Conservation (phyloP, 495 filamentous ascomycete genomes). For the Annulohypoxylon stygium region DNA sequence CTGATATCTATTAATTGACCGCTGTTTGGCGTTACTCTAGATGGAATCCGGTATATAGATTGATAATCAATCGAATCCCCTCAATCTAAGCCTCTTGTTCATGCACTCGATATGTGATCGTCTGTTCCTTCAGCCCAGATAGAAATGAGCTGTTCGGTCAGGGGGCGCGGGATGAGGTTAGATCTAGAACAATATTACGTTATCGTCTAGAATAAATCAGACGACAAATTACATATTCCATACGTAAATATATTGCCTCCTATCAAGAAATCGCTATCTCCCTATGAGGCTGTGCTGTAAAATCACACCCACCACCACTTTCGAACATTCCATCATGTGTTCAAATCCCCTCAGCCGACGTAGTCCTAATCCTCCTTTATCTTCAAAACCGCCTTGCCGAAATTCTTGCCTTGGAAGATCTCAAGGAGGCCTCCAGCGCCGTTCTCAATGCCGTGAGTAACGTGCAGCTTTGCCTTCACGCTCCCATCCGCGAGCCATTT, state of each 20-base stretch:
- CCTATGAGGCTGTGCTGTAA: neutral
- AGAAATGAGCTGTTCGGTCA: neutral
- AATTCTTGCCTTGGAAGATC: constrained; percentile 87
- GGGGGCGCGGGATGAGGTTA: neutral
- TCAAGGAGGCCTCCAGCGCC: constrained; percentile 80
- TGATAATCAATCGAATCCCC: neutral
- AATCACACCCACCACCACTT: neutral
- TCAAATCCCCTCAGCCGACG: neutral
- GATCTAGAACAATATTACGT: neutral
- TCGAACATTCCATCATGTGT: neutral
- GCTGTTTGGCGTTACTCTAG: neutral
- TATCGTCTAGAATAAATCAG: neutral
- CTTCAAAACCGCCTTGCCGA: constrained; percentile 91
- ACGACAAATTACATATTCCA: neutral
- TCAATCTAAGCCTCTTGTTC: neutral
- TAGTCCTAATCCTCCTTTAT: constrained; percentile 58
- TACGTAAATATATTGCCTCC: neutral
- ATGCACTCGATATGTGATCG: neutral
- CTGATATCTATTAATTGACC: neutral
- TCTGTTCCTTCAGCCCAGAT: neutral
- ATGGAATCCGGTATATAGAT: neutral
- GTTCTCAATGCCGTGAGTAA: constrained; percentile 87
- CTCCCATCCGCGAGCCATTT: constrained; percentile 87
- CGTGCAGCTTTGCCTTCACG: constrained; percentile 76
- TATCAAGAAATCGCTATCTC: neutral